phyloP scores from a whole-genome alignment of 2,329 filamentous ascomycete species.

The Aspergillus floridensis region DNA sequence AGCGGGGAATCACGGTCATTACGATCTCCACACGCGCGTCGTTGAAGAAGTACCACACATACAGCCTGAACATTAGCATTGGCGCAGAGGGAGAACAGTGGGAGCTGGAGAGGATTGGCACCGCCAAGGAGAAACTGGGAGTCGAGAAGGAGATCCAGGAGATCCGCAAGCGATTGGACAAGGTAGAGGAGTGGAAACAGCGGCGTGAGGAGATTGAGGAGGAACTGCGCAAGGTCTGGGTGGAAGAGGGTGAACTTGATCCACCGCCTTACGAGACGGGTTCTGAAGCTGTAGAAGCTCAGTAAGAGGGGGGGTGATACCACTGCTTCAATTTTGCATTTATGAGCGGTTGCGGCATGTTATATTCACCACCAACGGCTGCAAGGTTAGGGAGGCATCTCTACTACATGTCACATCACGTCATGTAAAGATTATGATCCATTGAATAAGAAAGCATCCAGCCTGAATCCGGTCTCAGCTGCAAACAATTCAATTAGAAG shows the following conservation, averaged over 20 bases:
- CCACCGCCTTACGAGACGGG: constrained; percentile 37
- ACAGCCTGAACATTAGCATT: constrained; percentile 78
- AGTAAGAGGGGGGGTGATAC: not conserved
- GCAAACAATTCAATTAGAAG: too few relatives aligned
- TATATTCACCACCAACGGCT: not conserved
- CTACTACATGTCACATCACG: too few relatives aligned
- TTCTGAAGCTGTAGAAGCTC: constrained; percentile 9
- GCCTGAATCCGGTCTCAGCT: too few relatives aligned
- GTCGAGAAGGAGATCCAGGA: constrained; percentile 90
- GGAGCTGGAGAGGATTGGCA: constrained; percentile 92
- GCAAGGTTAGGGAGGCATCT: not conserved
- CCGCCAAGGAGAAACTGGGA: constrained; percentile 85
- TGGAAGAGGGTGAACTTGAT: constrained; percentile 45
- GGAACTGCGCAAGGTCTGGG: constrained; percentile 68
- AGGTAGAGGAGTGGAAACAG: constrained; percentile 80
- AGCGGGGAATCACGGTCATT: constrained; percentile 89
- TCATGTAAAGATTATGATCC: not conserved
- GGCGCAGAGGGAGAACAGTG: constrained; percentile 81
- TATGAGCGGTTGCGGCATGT: too few relatives aligned
- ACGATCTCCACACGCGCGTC: constrained; percentile 94
- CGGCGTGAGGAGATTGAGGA: constrained; percentile 76
- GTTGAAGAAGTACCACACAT: constrained; percentile 93
- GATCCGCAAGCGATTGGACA: constrained; percentile 71
- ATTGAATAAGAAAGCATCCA: not conserved
- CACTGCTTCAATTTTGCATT: too few relatives aligned